Base-by-base conservation (phyloP, 768 basidiomycete species). In the Lentinula lateritia region DNA sequence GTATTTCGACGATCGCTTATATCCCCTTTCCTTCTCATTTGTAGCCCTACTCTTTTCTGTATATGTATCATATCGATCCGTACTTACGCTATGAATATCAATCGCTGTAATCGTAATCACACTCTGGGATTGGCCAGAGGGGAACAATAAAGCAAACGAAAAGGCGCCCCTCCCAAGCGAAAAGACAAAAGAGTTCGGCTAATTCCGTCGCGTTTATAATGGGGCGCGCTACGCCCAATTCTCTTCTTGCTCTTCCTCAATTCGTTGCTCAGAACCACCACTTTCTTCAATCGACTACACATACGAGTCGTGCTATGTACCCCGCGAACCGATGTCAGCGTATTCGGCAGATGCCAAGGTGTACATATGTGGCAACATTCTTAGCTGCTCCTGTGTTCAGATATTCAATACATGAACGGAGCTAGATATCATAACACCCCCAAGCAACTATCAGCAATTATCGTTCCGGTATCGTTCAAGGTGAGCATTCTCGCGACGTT, bases 161-260 rank as follows among this genome's bases (percentile, higher is more conserved):
- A 28, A 50, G 28, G 48, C 23, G 23, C 23, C 48, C 23, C 48
- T 28, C 52, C 16, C 52, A 35, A 36, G 36, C 52, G 34, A 10
- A 56, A 56, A 56, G 39, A 56, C 55, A 56, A 56, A 43, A 56
- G 20, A n/a, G 20, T n/a, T 39, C 53, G 53, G 53, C 36, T 38
- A 54, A 23, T 10, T 52, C 50, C 50, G 50, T 52, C 18, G 34
- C 34, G 35, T 52, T 39, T 54, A 43, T 28, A 42, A 36, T 7
- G 53, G 41, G 38, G 41, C 7, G 18, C 13, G 23, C 18, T 9
- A 28, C 23, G 39, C 39, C 23, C 16, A 5, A 16, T 39, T 35
- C 5, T 16, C 53, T 54, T 20, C 18, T 20, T 39, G 35, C 28
- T 20, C 53, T 39, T 39, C 53, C 16, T 28, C 28, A 28, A 28